Percentiles rank a stretch among this genome's conserved stretches.
These are phyloP conservation scores for Trichoderma koningii DNA, from an alignment of 2,329 filamentous ascomycete species.

Conservation along the genomic window DNA sequence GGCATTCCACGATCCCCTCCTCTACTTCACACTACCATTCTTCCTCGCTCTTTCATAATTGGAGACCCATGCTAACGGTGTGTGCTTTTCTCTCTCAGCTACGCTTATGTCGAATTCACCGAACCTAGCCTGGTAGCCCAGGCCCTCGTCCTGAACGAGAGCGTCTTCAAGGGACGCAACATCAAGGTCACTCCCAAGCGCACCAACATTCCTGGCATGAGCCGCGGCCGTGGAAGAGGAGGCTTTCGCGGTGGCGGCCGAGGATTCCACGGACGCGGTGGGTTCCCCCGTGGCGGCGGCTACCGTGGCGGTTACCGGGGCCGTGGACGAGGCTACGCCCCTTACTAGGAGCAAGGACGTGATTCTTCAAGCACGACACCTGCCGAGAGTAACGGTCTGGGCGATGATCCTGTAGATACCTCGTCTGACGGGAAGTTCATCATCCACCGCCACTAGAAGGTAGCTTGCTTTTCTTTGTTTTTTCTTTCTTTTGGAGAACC, in stretches of 20 bases:
- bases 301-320: slow-evolving; percentile 70
- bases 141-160: slow-evolving; percentile 94
- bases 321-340: slow-evolving; percentile 64
- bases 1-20: neutral
- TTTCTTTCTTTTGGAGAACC: slow-evolving; percentile 16
- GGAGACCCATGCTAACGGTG: neutral
- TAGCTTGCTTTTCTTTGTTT: neutral
- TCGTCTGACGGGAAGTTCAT: slow-evolving; percentile 19
- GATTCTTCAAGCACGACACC: slow-evolving; percentile 31
- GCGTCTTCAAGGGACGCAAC: slow-evolving; percentile 89
- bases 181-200: slow-evolving; percentile 95
- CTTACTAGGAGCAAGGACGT: slow-evolving; percentile 58
- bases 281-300: slow-evolving; percentile 55
- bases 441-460: slow-evolving; percentile 17
- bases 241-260: slow-evolving; percentile 46
- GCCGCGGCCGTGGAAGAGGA: slow-evolving; percentile 69
- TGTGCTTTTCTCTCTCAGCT: slow-evolving; percentile 57
- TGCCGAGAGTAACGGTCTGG: slow-evolving; percentile 30
- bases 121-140: slow-evolving; percentile 91
- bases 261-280: slow-evolving; percentile 56
- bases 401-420: slow-evolving; percentile 8
- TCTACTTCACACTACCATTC: neutral
- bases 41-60: neutral
- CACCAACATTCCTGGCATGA: slow-evolving; percentile 95
- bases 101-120: slow-evolving; percentile 98